phyloP scores from a whole-genome alignment of 768 basidiomycete genomes.

The Lactarius sanguifluus region DNA sequence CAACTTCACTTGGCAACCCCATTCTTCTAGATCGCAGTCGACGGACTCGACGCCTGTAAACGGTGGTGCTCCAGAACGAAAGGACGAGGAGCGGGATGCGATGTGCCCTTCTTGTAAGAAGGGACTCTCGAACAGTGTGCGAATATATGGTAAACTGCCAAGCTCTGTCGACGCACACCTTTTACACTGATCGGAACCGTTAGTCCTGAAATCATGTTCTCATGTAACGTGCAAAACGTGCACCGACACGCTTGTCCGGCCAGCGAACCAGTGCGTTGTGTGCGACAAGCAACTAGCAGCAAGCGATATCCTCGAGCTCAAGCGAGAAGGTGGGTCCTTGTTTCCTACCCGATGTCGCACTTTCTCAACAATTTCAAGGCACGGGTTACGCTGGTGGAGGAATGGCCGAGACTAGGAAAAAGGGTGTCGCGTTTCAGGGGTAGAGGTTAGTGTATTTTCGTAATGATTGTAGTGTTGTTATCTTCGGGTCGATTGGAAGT shows the following conservation, averaged over 20 bases:
- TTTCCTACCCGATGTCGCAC: background rate
- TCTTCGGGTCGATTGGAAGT: background rate
- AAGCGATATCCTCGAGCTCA: conserved; percentile 77
- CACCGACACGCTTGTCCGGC: conserved; percentile 79
- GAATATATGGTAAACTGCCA: conserved; percentile 60
- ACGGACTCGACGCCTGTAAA: conserved; percentile 40
- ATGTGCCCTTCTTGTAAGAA: conserved; percentile 92
- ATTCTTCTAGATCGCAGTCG: conserved; percentile 34
- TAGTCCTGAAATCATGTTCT: conserved; percentile 83
- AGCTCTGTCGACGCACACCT: background rate
- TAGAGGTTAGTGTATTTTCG: conserved; percentile 38
- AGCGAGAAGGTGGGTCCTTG: conserved; percentile 74
- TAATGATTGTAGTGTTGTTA: background rate
- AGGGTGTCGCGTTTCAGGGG: conserved; percentile 85
- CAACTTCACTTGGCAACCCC: conserved; percentile 62
- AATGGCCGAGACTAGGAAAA: conserved; percentile 79
- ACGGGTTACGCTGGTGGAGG: conserved; percentile 97
- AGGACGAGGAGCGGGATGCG: conserved; percentile 57
- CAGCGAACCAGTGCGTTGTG: conserved; percentile 78
- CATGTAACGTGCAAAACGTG: conserved; percentile 94
- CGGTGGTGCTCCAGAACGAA: conserved; percentile 40
- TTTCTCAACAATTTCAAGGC: conserved; percentile 42
- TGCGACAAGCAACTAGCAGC: conserved; percentile 70
- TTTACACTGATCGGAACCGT: conserved; percentile 9
- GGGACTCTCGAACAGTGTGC: conserved; percentile 71